Percentiles rank a stretch among this genome's conserved stretches.
phyloP scores from a whole-genome alignment of 805 yeast species.

The Barnettozyma botsteinii region DNA sequence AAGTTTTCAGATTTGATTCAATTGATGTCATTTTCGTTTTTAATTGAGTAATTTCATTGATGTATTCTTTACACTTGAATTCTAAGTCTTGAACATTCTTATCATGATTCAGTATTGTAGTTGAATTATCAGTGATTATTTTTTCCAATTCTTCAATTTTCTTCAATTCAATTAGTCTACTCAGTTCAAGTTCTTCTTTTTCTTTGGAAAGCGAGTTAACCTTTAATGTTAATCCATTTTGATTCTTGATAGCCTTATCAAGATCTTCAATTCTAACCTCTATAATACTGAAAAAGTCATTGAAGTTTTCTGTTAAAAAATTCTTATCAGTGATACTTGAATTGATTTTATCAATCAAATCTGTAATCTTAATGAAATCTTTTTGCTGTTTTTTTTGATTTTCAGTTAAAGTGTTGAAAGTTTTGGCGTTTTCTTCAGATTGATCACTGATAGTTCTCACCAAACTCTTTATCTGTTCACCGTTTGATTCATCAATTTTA shows the following conservation, averaged over 20 bases:
- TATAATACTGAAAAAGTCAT: constrained; percentile 6
- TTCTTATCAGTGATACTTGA: not conserved
- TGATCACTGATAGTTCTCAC: not conserved
- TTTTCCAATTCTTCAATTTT: constrained; percentile 2
- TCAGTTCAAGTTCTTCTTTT: not conserved
- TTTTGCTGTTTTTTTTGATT: not conserved
- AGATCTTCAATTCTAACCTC: constrained; percentile 13
- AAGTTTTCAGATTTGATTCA: constrained; percentile 2
- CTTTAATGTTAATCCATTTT: constrained; percentile 5
- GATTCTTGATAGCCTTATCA: constrained; percentile 19
- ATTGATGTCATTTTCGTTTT: not conserved
- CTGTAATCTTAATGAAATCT: not conserved
- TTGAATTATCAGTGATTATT: not conserved
- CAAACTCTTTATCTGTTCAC: not conserved
- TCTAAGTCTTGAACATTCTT: not conserved
- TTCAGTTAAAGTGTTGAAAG: not conserved
- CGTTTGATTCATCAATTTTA: constrained; percentile 1
- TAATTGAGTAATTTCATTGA: constrained; percentile 2
- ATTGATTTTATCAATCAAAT: not conserved
- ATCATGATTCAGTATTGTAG: not conserved
- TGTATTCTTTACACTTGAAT: not conserved
- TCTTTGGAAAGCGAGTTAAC: constrained; percentile 4
- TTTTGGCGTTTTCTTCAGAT: not conserved
- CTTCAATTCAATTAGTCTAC: no score
- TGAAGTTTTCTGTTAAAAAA: constrained; percentile 7